Conservation (phyloP, 495 filamentous ascomycete species). For the Aspergillus biplanus region DNA sequence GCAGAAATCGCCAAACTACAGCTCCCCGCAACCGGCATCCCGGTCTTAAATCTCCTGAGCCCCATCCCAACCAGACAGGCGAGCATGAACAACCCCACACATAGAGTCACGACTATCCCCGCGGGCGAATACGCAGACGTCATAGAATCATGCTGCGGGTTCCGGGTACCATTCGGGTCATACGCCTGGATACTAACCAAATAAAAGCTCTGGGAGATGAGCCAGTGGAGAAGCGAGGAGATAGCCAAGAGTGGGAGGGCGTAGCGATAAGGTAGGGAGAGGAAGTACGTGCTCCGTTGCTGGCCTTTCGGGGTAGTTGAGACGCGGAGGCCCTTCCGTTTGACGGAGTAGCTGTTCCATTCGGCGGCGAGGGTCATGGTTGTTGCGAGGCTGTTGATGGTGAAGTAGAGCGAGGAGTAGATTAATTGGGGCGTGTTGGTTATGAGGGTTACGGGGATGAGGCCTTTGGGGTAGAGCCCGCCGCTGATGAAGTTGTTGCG, state of each 20-base stretch:
- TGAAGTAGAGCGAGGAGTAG: slow-evolving; percentile 45
- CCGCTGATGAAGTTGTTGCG: not conserved
- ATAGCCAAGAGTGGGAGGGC: slow-evolving; percentile 34
- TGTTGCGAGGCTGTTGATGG: slow-evolving; percentile 43
- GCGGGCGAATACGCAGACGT: slow-evolving; percentile 37
- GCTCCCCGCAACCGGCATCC: slow-evolving; percentile 45
- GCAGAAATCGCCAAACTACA: slow-evolving; percentile 53
- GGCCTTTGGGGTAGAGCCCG: not conserved
- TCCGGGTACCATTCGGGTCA: slow-evolving; percentile 3
- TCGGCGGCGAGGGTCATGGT: slow-evolving; percentile 44
- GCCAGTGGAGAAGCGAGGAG: slow-evolving; percentile 42
- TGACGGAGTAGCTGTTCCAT: slow-evolving; percentile 33
- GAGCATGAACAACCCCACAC: slow-evolving; percentile 31
- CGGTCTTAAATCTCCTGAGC: slow-evolving; percentile 28
- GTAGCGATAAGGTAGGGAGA: slow-evolving; percentile 47
- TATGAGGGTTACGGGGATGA: slow-evolving; percentile 7
- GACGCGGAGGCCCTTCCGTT: slow-evolving; percentile 47
- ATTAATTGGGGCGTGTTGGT: slow-evolving; percentile 48
- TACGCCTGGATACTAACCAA: slow-evolving; percentile 29
- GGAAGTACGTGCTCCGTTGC: slow-evolving; percentile 47
- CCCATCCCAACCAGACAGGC: slow-evolving; percentile 16
- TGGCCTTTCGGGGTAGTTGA: slow-evolving; percentile 41
- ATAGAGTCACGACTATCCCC: slow-evolving; percentile 32
- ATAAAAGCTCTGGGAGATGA: slow-evolving; percentile 47
- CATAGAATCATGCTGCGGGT: slow-evolving; percentile 9